Percentiles rank a stretch among this genome's conserved stretches.
Conservation (phyloP, 208 protist genomes). For the Acanthamoeba healyi region DNA sequence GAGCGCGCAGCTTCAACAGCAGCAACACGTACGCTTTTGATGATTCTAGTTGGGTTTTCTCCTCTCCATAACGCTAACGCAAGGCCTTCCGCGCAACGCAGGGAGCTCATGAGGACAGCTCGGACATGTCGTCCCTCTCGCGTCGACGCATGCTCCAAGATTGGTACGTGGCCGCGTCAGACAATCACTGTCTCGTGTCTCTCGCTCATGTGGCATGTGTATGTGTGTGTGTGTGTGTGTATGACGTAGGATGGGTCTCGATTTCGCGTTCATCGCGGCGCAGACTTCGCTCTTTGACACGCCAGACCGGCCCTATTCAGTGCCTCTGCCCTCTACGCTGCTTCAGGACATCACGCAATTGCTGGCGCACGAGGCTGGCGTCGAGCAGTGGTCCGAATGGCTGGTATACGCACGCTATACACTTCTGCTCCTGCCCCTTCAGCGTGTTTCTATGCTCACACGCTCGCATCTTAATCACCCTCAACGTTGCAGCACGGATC, state of each 20-base stretch:
- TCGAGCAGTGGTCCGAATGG: conserved; percentile 24
- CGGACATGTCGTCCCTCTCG: conserved; percentile 6
- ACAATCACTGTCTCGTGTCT: no score
- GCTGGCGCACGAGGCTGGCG: not conserved
- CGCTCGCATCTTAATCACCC: not conserved
- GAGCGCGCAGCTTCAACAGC: conserved; percentile 11
- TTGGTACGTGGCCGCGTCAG: not conserved
- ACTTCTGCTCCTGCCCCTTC: not conserved
- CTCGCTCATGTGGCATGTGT: not conserved
- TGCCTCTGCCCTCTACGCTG: not conserved
- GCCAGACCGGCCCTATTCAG: not conserved
- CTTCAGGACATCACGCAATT: conserved; percentile 30
- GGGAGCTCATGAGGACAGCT: not conserved
- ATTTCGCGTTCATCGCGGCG: conserved; percentile 27
- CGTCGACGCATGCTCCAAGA: conserved; percentile 9
- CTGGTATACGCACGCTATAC: not conserved
- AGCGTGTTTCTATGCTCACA: no score
- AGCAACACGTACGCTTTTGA: not conserved
- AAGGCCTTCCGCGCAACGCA: not conserved
- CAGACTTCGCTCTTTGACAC: not conserved
- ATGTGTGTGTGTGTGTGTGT: no score
- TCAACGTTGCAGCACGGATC: not conserved
- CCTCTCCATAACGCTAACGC: no score
- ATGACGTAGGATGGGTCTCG: not conserved
- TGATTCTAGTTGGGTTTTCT: no score